Evolutionary conservation across 2,329 filamentous ascomycete species (phyloP).

Genomic region (Incumbomyces lentus): DNA sequence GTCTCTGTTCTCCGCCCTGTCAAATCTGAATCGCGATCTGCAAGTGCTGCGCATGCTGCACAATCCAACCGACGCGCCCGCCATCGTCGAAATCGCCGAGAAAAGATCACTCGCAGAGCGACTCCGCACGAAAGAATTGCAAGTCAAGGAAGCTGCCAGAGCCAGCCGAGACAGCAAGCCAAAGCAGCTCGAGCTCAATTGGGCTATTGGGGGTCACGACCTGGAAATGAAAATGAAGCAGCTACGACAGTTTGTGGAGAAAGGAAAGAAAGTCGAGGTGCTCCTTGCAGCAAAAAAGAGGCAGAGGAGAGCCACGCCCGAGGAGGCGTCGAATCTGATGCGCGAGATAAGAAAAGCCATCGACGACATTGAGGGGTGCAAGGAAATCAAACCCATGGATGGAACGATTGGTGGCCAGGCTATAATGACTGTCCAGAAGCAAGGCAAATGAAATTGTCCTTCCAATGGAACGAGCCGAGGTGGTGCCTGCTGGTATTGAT

Average conservation of each 20-base stretch:
- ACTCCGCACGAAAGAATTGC: conserved; percentile 29
- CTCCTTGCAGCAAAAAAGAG: conserved; percentile 57
- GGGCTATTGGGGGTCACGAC: conserved; percentile 71
- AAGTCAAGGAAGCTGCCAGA: conserved; percentile 26
- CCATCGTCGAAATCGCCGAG: conserved; percentile 63
- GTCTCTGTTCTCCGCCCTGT: conserved; percentile 24
- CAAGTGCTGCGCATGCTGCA: conserved; percentile 43
- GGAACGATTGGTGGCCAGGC: conserved; percentile 29
- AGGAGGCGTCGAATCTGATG: conserved; percentile 53
- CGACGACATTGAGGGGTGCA: conserved; percentile 30
- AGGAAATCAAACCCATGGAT: conserved; percentile 32
- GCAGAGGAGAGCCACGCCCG: conserved; percentile 47
- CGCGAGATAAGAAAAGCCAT: conserved; percentile 38
- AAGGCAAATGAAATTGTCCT: background rate
- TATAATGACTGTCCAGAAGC: conserved; percentile 13
- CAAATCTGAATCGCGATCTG: conserved; percentile 37
- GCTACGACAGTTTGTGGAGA: conserved; percentile 57
- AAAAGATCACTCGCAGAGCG: conserved; percentile 42
- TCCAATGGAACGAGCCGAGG: too few species aligned
- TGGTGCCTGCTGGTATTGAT: too few species aligned
- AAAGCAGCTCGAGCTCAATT: conserved; percentile 84
- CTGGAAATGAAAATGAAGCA: conserved; percentile 59
- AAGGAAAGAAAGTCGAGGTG: conserved; percentile 67
- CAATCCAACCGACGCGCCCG: conserved; percentile 29
- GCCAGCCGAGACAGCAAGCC: conserved; percentile 27